Evolutionary conservation across 2,329 filamentous ascomycete genomes (phyloP).

Genomic region (Ophiostoma piceae): DNA sequence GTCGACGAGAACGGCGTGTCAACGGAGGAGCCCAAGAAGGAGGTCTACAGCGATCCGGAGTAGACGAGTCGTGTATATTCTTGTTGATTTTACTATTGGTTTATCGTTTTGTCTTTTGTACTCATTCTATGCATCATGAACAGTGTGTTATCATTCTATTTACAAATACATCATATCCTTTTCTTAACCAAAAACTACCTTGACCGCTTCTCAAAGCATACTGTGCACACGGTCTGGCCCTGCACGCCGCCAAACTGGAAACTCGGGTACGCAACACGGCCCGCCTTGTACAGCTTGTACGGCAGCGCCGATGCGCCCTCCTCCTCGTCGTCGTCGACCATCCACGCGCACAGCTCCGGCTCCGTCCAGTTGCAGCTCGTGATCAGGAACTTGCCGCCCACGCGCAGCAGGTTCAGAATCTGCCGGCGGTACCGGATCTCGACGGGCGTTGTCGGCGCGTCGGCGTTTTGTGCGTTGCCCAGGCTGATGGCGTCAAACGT

Average conservation of each 20-base stretch:
- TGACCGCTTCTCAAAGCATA: constrained; percentile 63
- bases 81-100: neutral
- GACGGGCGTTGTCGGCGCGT: constrained; percentile 40
- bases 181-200: neutral
- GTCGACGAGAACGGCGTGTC: constrained; percentile 19
- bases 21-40: constrained; percentile 9
- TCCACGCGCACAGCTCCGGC: constrained; percentile 75
- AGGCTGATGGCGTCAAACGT: constrained; percentile 94
- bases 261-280: constrained; percentile 70
- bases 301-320: neutral
- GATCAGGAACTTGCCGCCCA: constrained; percentile 69
- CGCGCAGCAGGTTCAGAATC: constrained; percentile 62
- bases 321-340: constrained; percentile 44
- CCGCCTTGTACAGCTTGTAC: constrained; percentile 52
- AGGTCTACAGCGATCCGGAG: constrained; percentile 27
- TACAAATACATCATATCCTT: neutral
- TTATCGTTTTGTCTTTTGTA: neutral
- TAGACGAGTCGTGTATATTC: neutral
- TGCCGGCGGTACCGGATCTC: constrained; percentile 70
- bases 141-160: neutral
- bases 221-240: constrained; percentile 80
- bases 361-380: constrained; percentile 99
- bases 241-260: constrained; percentile 87
- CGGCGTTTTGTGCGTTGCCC: constrained; percentile 43
- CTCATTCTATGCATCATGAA: neutral